Conservation (phyloP, 768 basidiomycete species). For the Pleurotus pulmonarius region DNA sequence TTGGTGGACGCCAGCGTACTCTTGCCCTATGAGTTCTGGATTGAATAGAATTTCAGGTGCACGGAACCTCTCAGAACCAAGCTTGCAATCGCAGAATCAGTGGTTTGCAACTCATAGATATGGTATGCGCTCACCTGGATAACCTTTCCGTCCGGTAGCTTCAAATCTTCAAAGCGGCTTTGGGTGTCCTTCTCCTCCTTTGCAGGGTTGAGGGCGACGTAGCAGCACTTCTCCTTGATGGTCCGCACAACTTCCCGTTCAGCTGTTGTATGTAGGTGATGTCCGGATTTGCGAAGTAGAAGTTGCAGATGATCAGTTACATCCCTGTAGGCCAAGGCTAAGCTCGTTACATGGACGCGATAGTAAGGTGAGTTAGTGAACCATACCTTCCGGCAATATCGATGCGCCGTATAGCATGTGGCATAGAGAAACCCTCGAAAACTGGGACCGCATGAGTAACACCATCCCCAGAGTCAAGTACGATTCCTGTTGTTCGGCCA, state of each 20-base stretch:
- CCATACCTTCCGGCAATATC: constrained; percentile 91
- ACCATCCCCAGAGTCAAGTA: constrained; percentile 97
- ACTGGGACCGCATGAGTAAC: constrained; percentile 99
- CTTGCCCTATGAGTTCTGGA: constrained; percentile 93
- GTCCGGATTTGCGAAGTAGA: constrained; percentile 88
- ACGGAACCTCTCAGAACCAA: constrained; percentile 92
- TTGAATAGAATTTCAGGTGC: constrained; percentile 98
- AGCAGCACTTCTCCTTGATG: constrained; percentile 98
- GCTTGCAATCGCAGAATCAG: constrained; percentile 37
- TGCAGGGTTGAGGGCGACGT: constrained; percentile 85
- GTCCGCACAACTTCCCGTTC: constrained; percentile 95
- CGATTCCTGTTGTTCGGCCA: constrained; percentile 97
- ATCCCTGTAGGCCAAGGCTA: constrained; percentile 51
- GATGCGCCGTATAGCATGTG: constrained; percentile 93
- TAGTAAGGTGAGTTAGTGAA: neutral
- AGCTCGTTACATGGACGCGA: neutral
- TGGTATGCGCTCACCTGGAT: constrained; percentile 60
- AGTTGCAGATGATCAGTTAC: constrained; percentile 96
- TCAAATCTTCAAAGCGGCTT: constrained; percentile 82
- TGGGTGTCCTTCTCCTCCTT: constrained; percentile 93
- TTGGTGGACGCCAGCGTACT: constrained; percentile 96
- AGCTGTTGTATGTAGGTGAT: constrained; percentile 94
- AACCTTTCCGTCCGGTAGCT: constrained; percentile 91
- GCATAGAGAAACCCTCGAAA: constrained; percentile 99
- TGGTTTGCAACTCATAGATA: constrained; percentile 1